Evolutionary conservation across 805 yeast genomes (phyloP), one percentile per base, ranked within the genome.

Genomic region (Ogataea trehalophila): DNA sequence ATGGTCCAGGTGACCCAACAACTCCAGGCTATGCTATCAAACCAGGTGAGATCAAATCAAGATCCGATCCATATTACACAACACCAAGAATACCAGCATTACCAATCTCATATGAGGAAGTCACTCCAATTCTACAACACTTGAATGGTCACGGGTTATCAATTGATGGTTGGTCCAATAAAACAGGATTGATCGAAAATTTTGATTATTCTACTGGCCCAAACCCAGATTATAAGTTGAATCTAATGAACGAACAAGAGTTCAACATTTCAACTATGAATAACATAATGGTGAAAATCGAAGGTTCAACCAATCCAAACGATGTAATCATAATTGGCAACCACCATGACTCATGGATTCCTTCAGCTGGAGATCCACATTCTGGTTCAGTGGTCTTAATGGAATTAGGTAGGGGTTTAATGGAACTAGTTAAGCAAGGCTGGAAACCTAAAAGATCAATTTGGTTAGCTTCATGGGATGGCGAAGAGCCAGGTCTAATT

Each of bases 341-440:
- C 61, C 94, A 85, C 61, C 77, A 89, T 46, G 94, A 86, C 60
- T 82, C 91, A 3, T 87, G 92, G 94, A 76, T 82, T 48, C 78
- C 81, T 48, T 88, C 88, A 15, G 90, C 91, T 1, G 83, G 80
- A 23, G 94, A 86, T 65, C 91, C 94, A 31, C 85, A 85, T 63
- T 75, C 84, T 26, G 92, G 92, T 1, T 75, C 86, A 16, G 83
- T 90, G 1, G 79, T 73, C 0, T 51, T 83, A 52, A 63, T 85
- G 39, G 92, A 85, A 60, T 66, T 85, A 38, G 81, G 83, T 7
- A 70, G 87, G 42, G 81, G 78, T 1, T 68, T 84, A 34, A 76
- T 79, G 22, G 76, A 71, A 39, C 67, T 85, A 44, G 51, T 62
- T 33, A 68, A 74, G 50, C 52, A 60, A 1, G 89, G 88, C 8